Base-by-base conservation (phyloP, 164 flowering plant species). In the Tetrastigma voinierianum region DNA sequence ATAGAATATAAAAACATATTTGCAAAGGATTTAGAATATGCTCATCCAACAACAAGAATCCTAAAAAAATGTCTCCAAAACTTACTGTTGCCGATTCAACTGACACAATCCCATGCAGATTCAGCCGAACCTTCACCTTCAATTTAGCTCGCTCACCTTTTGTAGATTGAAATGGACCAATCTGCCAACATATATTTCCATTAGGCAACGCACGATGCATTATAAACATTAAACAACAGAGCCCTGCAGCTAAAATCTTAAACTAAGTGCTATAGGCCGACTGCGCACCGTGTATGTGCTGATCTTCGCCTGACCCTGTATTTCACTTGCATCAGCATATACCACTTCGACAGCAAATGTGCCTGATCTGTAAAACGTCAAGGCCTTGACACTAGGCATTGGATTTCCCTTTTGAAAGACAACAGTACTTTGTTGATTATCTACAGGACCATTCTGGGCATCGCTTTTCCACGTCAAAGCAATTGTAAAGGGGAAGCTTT, bases 11-110 rank as follows among this genome's bases (percentile, higher is more conserved):
- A 18, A 54, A 15, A 51, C 24, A 54, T 23, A 67, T 32, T 32
- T 32, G 10, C 13, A 25, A 49, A 48, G 8, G 9, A 48, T 18
- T 1, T 19, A 25, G 3, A 13, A 4, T 60, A 54, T 9, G 9
- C 20, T 10, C 4, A 57, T 14, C 3, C 51, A 3, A 10, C 23
- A 3, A 51, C 47, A 6, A 60, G 47, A 3, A 55, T 32, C 40
- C 40, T 7, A 15, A 48, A 8, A 43, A 64, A 1, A 2, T 15
- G 17, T 12, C 1, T 17, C 25, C 8, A 45, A 9, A 11, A 81
- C 97, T 87, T 80, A 94, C 98, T 14, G 83, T 84, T 51, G 97
- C 97, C 7, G 96, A 89, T 24, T 94, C 98, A 70, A 94, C 63
- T 15, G 92, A 83, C 6, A 90, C 96, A 75, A 90, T 77, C 3